These are phyloP conservation scores for Dissophora globulifera DNA, from an alignment of 192 early-diverging fungal species.

Conservation along the genomic window DNA sequence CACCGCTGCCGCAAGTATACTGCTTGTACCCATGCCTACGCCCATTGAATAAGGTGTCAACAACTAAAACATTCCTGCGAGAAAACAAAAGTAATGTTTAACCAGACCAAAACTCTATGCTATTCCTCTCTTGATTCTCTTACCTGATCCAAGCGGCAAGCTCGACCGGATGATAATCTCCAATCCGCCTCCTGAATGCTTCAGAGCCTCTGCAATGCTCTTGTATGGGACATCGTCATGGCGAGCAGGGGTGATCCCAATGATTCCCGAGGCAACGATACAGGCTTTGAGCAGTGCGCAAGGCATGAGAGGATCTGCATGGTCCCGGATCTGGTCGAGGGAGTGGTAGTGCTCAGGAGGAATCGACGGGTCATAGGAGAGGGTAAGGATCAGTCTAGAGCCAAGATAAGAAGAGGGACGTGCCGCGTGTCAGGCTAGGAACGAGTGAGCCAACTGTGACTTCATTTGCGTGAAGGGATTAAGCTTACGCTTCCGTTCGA, in stretches of 20 bases:
- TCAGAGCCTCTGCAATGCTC: slow-evolving; percentile 29
- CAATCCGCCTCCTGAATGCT: slow-evolving; percentile 33
- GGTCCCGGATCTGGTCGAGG: slow-evolving; percentile 37
- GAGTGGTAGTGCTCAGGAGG: slow-evolving; percentile 23
- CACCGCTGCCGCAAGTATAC: slow-evolving; percentile 37
- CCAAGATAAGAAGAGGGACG: neutral
- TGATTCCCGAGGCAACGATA: slow-evolving; percentile 37
- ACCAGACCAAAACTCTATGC: no score
- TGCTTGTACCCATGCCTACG: slow-evolving; percentile 32
- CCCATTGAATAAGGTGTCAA: neutral
- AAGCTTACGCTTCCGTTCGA: slow-evolving; percentile 27
- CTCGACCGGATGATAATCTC: slow-evolving; percentile 31
- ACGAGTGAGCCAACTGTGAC: neutral
- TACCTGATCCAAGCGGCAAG: slow-evolving; percentile 44
- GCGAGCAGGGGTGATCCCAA: slow-evolving; percentile 21
- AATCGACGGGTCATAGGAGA: slow-evolving; percentile 22
- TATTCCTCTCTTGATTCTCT: no score
- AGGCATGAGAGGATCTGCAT: slow-evolving; percentile 36
- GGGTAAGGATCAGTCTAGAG: slow-evolving; percentile 19
- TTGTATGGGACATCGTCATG: slow-evolving; percentile 23
- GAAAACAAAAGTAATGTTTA: neutral
- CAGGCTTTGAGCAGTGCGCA: slow-evolving; percentile 49
- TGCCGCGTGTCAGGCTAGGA: neutral
- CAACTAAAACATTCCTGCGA: no score
- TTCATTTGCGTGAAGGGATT: neutral